These are phyloP conservation scores for Pseudogymnoascus sp. DNA, from an alignment of 2,329 filamentous ascomycete genomes.

Conservation along the genomic window DNA sequence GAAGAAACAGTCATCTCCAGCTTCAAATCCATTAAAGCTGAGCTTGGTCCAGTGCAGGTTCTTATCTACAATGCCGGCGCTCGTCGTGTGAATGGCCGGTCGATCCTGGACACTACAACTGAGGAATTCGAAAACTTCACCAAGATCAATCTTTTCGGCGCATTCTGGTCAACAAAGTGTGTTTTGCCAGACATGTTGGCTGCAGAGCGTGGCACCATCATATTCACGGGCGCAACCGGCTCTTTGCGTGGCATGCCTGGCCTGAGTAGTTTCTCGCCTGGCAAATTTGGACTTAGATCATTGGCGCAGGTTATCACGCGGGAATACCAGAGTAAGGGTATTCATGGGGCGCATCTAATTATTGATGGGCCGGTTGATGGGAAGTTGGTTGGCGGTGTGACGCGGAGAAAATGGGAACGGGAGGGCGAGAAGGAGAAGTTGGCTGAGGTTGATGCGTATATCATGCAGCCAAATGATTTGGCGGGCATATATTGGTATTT, in stretches of 20 bases:
- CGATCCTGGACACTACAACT: conserved; percentile 17
- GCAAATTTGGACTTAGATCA: conserved; percentile 70
- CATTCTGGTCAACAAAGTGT: conserved; percentile 19
- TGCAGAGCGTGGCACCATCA: conserved; percentile 35
- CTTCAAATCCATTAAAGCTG: conserved; percentile 20
- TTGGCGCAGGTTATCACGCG: conserved; percentile 65
- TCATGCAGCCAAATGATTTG: conserved; percentile 46
- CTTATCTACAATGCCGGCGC: conserved; percentile 20
- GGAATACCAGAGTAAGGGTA: conserved; percentile 73
- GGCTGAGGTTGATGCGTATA: conserved; percentile 15
- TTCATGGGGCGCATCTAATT: conserved; percentile 72
- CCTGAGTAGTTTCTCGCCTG: conserved; percentile 63
- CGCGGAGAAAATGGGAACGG: conserved; percentile 42
- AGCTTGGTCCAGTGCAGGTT: conserved; percentile 17
- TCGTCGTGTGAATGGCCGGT: conserved; percentile 18
- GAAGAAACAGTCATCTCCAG: conserved; percentile 15
- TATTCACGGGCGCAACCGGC: conserved; percentile 80
- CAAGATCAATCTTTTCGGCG: conserved; percentile 22
- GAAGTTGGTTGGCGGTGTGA: conserved; percentile 18
- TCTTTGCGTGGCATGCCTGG: conserved; percentile 62
- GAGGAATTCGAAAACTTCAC: conserved; percentile 20
- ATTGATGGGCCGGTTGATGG: conserved; percentile 63
- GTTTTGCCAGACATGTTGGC: conserved; percentile 19
- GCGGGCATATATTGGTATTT: conserved; percentile 77
- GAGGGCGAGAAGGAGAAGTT: conserved; percentile 28